Percentiles rank a stretch among this genome's conserved stretches.
Conservation (phyloP, 2,329 filamentous ascomycete species). For the Domatiomyces globalis region DNA sequence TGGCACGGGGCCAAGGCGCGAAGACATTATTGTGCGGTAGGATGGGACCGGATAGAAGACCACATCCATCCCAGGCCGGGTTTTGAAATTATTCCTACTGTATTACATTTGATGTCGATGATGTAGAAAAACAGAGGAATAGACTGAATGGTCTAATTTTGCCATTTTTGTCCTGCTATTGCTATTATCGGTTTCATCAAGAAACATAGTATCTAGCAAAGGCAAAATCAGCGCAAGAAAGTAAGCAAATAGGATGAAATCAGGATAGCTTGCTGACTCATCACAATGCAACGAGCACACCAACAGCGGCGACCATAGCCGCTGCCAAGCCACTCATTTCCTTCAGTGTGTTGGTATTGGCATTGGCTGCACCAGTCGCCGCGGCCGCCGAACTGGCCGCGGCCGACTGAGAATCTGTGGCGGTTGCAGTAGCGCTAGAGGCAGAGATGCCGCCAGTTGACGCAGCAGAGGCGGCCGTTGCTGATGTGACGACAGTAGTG, state of each 20-base stretch:
- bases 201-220: too few relatives aligned
- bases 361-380: constrained; percentile 23
- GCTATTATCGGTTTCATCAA: too few relatives aligned
- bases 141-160: too few relatives aligned
- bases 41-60: not conserved
- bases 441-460: constrained; percentile 6
- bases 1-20: constrained; percentile 46
- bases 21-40: constrained; percentile 45
- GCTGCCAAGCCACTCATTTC: constrained; percentile 20
- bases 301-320: constrained; percentile 28
- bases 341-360: constrained; percentile 17
- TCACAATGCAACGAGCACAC: constrained; percentile 28
- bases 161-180: too few relatives aligned
- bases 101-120: not conserved
- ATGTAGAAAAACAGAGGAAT: not conserved
- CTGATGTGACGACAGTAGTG: constrained; percentile 8
- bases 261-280: not conserved
- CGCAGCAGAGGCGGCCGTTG: constrained; percentile 9
- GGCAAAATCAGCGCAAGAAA: too few relatives aligned
- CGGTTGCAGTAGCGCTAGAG: constrained; percentile 7
- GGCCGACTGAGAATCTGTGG: constrained; percentile 15
- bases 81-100: not conserved
- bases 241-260: too few relatives aligned
- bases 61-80: not conserved
- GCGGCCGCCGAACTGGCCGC: constrained; percentile 16